Evolutionary conservation across 208 protist species (phyloP).

Genomic region (Porcisia deanei): DNA sequence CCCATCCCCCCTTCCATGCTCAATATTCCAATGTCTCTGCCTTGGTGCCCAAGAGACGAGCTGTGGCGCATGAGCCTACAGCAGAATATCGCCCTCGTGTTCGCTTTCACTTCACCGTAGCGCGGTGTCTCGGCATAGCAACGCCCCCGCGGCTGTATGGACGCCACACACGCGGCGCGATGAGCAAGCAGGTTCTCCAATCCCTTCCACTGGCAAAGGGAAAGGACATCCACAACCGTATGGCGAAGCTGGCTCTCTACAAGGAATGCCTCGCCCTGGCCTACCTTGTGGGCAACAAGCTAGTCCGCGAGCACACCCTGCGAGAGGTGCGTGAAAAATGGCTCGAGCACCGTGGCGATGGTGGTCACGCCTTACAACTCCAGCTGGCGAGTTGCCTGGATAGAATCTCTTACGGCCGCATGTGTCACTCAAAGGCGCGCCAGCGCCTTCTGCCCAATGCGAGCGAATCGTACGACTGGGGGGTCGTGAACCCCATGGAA

Average conservation of each 20-base stretch:
- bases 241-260: constrained; percentile 81
- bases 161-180: constrained; percentile 10
- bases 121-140: not conserved
- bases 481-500: constrained; percentile 81
- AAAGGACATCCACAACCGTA: constrained; percentile 75
- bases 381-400: constrained; percentile 84
- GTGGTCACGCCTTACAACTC: constrained; percentile 81
- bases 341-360: constrained; percentile 74
- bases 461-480: constrained; percentile 86
- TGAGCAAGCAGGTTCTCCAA: constrained; percentile 79
- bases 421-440: constrained; percentile 85
- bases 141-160: not conserved
- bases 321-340: constrained; percentile 81
- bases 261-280: constrained; percentile 89
- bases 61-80: too few species aligned
- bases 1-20: too few species aligned
- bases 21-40: too few species aligned
- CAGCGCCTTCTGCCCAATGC: constrained; percentile 80
- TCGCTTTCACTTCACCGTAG: not conserved
- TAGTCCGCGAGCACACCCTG: constrained; percentile 76
- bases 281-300: constrained; percentile 55
- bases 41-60: too few species aligned
- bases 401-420: constrained; percentile 79
- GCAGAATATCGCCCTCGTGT: not conserved
- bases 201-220: constrained; percentile 86